Evolutionary conservation across 1,139 yeast genomes (phyloP).

Genomic region (Protomyces macrosporus): DNA sequence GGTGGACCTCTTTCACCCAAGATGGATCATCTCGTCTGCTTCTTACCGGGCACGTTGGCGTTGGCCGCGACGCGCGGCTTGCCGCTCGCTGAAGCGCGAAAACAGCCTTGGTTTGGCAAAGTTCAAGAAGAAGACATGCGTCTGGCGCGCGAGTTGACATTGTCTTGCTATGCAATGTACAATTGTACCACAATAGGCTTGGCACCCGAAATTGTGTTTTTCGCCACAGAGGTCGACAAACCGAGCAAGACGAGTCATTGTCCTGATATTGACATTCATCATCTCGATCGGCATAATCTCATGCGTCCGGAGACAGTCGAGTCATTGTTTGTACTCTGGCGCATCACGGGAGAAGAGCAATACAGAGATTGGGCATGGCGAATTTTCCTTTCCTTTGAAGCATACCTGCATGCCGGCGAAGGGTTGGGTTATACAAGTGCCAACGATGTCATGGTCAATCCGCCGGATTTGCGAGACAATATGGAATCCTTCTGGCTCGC

Average conservation of each 20-base stretch:
- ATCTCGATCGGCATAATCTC: slow-evolving; percentile 69
- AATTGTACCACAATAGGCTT: slow-evolving; percentile 67
- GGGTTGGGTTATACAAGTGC: slow-evolving; percentile 60
- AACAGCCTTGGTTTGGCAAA: slow-evolving; percentile 44
- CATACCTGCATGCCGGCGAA: slow-evolving; percentile 50
- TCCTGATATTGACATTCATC: slow-evolving; percentile 63
- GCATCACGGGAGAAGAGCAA: slow-evolving; percentile 65
- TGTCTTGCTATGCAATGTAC: slow-evolving; percentile 82
- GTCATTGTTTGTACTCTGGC: slow-evolving; percentile 71
- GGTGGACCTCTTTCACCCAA: slow-evolving; percentile 57
- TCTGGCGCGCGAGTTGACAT: slow-evolving; percentile 68
- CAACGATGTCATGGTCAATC: slow-evolving; percentile 53
- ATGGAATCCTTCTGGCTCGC: slow-evolving; percentile 94
- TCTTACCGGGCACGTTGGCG: slow-evolving; percentile 84
- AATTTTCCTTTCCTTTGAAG: slow-evolving; percentile 65
- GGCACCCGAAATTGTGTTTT: slow-evolving; percentile 83
- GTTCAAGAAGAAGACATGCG: slow-evolving; percentile 54
- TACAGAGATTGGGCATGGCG: slow-evolving; percentile 90
- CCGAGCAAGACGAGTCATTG: slow-evolving; percentile 31
- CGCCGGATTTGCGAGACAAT: slow-evolving; percentile 57
- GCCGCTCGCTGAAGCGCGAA: slow-evolving; percentile 43
- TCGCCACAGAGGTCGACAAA: slow-evolving; percentile 48
- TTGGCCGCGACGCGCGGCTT: slow-evolving; percentile 82
- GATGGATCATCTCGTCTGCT: slow-evolving; percentile 93
- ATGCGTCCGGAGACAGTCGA: slow-evolving; percentile 96